Evolutionary conservation across 306 rosid species (phyloP).

Genomic region (Pyrus betulifolia): DNA sequence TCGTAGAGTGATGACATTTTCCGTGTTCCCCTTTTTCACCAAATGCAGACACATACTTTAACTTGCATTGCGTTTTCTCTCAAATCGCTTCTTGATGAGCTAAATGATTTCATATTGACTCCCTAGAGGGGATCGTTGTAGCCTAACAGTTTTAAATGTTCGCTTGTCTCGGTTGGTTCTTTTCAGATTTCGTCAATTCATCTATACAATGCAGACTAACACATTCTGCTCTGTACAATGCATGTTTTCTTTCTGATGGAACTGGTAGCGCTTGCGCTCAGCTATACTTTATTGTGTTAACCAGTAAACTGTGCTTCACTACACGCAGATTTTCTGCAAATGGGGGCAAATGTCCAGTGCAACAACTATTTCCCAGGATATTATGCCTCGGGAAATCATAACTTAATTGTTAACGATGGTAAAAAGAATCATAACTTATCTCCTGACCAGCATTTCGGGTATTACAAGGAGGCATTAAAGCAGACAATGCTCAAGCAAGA

Average conservation of each 20-base stretch:
- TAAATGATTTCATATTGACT: not conserved
- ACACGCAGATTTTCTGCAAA: conserved; percentile 38
- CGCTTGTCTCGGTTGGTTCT: not conserved
- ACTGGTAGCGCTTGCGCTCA: conserved; percentile 1
- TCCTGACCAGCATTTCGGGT: conserved; percentile 20
- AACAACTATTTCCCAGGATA: conserved; percentile 28
- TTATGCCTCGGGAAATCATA: conserved; percentile 21
- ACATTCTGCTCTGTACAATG: conserved; percentile 5
- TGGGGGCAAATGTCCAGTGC: conserved; percentile 35
- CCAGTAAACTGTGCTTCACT: conserved; percentile 15
- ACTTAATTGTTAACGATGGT: conserved; percentile 35
- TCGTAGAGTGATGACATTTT: not conserved
- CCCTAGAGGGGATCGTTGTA: not conserved
- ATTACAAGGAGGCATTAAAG: conserved; percentile 42
- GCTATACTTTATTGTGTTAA: not conserved
- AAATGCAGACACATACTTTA: not conserved
- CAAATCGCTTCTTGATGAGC: not conserved
- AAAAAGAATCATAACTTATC: conserved; percentile 7
- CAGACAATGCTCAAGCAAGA: conserved; percentile 65
- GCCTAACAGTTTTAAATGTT: not conserved
- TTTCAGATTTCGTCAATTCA: not conserved
- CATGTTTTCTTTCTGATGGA: conserved; percentile 12
- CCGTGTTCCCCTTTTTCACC: not conserved
- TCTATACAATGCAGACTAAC: not conserved
- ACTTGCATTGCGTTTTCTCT: not conserved